Base-by-base conservation (phyloP, 2,329 filamentous ascomycete genomes). In the Blastomyces gilchristii region DNA sequence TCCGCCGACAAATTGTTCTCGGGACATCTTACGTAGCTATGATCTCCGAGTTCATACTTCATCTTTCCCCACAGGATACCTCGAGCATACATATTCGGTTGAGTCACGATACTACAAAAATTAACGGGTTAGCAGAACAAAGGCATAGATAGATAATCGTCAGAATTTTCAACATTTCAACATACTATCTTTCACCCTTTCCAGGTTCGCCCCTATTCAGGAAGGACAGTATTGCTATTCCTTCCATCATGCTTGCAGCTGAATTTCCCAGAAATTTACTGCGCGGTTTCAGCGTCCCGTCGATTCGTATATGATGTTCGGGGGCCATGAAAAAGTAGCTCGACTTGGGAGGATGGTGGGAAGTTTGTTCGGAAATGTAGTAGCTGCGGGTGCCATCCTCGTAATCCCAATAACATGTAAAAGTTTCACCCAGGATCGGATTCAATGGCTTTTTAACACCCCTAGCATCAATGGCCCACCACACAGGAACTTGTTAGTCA, bases 241-340 rank as follows among this genome's bases (percentile, higher is more conserved):
- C 94, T 73, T 99, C 95, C 94, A 99, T 99, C 79, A 99, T 81
- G 77, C 93, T 97, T 50, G 93, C 94, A 0, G 94, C 94, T 2
- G 94, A 99, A 77, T 99, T 99, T 60, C 94, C 94, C 50, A 99
- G 78, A 72, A 99, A 99, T 72, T 88, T 95, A 77, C 92, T 97
- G 69, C 92, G 85, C 1, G 94, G 94, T 75, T 97, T 97, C 68
- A 99, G 81, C 3, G 91, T 96, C 25, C 94, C 94, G 71, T 99
- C 94, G 70, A 99, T 96, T 63, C 94, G 86, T 69, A 99, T 96
- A 72, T 95, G 81, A 72, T 97, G 91, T 62, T 96, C 87, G 2
- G 94, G 94, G 0, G 90, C 92, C 87, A 96, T 92, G 79, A 96
- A 99, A 76, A 99, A 99, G 80, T 99, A 99, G 77, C 91, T 96